These are phyloP conservation scores for Yamadazyma buinensis DNA, from an alignment of 1,139 yeast genomes.

Conservation along the genomic window DNA sequence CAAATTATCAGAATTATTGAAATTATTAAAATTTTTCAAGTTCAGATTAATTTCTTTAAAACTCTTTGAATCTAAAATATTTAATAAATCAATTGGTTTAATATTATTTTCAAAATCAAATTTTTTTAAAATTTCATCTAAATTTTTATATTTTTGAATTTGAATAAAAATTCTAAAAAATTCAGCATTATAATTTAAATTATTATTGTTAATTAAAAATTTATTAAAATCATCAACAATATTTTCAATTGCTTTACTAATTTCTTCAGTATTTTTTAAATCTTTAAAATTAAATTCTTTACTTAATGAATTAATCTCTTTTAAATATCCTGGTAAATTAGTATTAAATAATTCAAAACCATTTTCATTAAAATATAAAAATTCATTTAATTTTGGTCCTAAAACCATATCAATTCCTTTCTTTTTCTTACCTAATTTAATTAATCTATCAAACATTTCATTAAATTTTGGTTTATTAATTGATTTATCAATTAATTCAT, in stretches of 20 bases:
- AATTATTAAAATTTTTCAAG: not conserved
- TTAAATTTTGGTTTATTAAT: constrained; percentile 17
- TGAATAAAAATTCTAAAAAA: constrained; percentile 24
- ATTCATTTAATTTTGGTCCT: constrained; percentile 11
- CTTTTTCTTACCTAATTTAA: constrained; percentile 13
- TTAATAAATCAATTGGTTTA: constrained; percentile 13
- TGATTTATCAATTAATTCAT: too few species aligned
- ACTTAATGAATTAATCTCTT: constrained; percentile 23
- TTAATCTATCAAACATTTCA: constrained; percentile 20
- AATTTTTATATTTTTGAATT: constrained; percentile 22
- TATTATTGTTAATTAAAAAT: constrained; percentile 12
- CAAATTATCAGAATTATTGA: not conserved
- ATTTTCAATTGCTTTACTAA: constrained; percentile 18
- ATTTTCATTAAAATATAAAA: constrained; percentile 15
- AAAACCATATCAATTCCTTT: constrained; percentile 5
- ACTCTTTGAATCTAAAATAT: constrained; percentile 6
- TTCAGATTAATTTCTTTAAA: constrained; percentile 8
- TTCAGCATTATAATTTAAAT: constrained; percentile 11
- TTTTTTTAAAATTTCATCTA: constrained; percentile 17
- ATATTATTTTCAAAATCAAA: constrained; percentile 1
- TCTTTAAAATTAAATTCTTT: constrained; percentile 20
- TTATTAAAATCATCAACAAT: constrained; percentile 20
- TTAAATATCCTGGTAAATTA: constrained; percentile 16
- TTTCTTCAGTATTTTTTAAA: constrained; percentile 11
- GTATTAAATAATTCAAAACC: constrained; percentile 16